phyloP scores from a whole-genome alignment of 1,139 yeast species.

The Suhomyces kunorum region DNA sequence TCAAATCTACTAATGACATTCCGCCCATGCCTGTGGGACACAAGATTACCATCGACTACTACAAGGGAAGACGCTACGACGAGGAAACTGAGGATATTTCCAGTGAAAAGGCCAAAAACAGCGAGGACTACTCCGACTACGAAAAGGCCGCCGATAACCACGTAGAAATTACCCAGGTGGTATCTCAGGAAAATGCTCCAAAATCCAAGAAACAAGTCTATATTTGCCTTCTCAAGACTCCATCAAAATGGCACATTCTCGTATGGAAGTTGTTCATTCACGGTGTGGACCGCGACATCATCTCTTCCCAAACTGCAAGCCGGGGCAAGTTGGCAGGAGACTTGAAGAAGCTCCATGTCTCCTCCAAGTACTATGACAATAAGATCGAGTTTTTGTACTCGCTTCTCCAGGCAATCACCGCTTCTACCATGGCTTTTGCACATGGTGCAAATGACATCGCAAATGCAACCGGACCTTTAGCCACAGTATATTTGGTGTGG shows the following conservation, averaged over 20 bases:
- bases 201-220: slow-evolving; percentile 45
- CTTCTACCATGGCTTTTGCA: slow-evolving; percentile 79
- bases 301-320: slow-evolving; percentile 45
- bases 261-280: slow-evolving; percentile 53
- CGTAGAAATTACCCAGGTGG: slow-evolving; percentile 19
- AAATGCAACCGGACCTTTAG: slow-evolving; percentile 75
- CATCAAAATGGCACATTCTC: slow-evolving; percentile 55
- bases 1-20: slow-evolving; percentile 56
- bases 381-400: slow-evolving; percentile 72
- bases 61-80: slow-evolving; percentile 56
- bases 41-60: slow-evolving; percentile 59
- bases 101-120: slow-evolving; percentile 2
- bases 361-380: slow-evolving; percentile 69
- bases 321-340: slow-evolving; percentile 41
- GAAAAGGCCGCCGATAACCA: slow-evolving; percentile 15
- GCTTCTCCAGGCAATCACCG: slow-evolving; percentile 69
- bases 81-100: slow-evolving; percentile 15
- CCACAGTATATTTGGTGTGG: slow-evolving; percentile 69
- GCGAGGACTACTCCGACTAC: slow-evolving; percentile 11
- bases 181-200: slow-evolving; percentile 4
- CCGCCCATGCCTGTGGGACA: slow-evolving; percentile 70
- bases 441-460: slow-evolving; percentile 83
- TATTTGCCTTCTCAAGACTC: slow-evolving; percentile 46
- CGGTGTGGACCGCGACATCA: slow-evolving; percentile 68
- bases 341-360: slow-evolving; percentile 52